Conservation (phyloP, 306 rosid species). For the Fagus sylvatica region DNA sequence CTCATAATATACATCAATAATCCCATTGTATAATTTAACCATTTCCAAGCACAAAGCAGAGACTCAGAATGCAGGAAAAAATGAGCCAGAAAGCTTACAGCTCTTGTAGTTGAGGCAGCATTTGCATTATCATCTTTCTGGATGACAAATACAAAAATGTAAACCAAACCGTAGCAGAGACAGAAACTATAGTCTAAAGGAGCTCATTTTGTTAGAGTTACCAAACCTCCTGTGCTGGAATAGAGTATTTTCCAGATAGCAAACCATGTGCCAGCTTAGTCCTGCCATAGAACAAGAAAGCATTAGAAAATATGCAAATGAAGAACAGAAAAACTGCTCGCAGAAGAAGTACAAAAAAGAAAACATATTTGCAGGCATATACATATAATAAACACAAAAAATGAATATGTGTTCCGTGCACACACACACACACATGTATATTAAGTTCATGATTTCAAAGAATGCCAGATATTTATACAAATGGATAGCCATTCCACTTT, state of each 20-base stretch:
- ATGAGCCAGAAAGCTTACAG: conserved; percentile 54
- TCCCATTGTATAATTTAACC: not conserved
- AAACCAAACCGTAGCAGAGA: conserved; percentile 10
- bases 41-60: not conserved
- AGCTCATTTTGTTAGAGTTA: not conserved
- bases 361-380: not conserved
- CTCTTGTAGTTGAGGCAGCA: conserved; percentile 41
- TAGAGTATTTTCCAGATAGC: conserved; percentile 82
- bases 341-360: not conserved
- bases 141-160: conserved; percentile 22
- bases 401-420: not conserved
- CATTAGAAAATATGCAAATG: conserved; percentile 7
- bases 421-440: not conserved
- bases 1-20: not conserved
- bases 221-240: conserved; percentile 65
- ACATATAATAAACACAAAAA: not conserved
- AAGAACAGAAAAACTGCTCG: not conserved
- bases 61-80: not conserved
- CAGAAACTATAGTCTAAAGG: conserved; percentile 11
- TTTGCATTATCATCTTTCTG: conserved; percentile 61
- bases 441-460: not conserved
- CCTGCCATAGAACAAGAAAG: conserved; percentile 43
- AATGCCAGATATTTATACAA: not conserved
- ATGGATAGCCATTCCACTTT: not conserved
- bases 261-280: conserved; percentile 81